Percentiles rank a stretch among this genome's conserved stretches.
These are phyloP conservation scores for Nigrospora osmanthi DNA, from an alignment of 2,329 filamentous ascomycete species.

Conservation along the genomic window DNA sequence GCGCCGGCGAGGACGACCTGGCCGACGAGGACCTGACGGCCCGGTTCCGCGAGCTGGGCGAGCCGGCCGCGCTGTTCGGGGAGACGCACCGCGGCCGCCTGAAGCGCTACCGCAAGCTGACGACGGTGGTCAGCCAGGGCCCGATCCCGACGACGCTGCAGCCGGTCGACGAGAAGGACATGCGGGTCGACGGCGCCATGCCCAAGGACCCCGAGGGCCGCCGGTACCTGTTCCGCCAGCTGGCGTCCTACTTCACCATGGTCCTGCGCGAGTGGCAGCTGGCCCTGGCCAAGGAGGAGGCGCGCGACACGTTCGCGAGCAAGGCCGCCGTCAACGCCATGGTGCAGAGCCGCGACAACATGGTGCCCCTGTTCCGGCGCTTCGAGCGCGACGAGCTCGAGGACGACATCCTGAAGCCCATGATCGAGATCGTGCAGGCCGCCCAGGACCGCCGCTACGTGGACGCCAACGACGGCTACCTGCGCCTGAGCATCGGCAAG, in stretches of 20 bases:
- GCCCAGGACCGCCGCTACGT: slow-evolving; percentile 90
- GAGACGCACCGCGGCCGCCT: slow-evolving; percentile 66
- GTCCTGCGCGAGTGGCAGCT: slow-evolving; percentile 81
- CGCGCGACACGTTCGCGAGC: slow-evolving; percentile 62
- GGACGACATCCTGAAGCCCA: slow-evolving; percentile 68
- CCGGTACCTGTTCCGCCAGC: slow-evolving; percentile 72
- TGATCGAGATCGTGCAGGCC: slow-evolving; percentile 86
- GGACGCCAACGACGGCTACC: slow-evolving; percentile 91
- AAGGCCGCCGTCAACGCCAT: slow-evolving; percentile 78
- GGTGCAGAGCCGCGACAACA: slow-evolving; percentile 78
- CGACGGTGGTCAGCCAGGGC: slow-evolving; percentile 55
- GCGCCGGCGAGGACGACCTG: slow-evolving; percentile 44
- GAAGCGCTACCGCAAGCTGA: slow-evolving; percentile 62
- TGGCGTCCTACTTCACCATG: slow-evolving; percentile 94
- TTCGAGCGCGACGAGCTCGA: slow-evolving; percentile 78
- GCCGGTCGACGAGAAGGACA: slow-evolving; percentile 75
- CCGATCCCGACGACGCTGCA: slow-evolving; percentile 82
- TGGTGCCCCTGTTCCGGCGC: slow-evolving; percentile 83
- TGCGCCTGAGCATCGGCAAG: slow-evolving; percentile 88
- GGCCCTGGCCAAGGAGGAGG: slow-evolving; percentile 63
- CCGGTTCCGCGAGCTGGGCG: slow-evolving; percentile 62
- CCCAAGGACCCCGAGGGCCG: slow-evolving; percentile 56
- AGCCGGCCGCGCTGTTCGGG: slow-evolving; percentile 73
- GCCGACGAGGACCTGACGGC: slow-evolving; percentile 60
- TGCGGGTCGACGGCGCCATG: slow-evolving; percentile 62